Base-by-base conservation (phyloP, 2,329 filamentous ascomycete species). In the Malbranchea zuffiana region DNA sequence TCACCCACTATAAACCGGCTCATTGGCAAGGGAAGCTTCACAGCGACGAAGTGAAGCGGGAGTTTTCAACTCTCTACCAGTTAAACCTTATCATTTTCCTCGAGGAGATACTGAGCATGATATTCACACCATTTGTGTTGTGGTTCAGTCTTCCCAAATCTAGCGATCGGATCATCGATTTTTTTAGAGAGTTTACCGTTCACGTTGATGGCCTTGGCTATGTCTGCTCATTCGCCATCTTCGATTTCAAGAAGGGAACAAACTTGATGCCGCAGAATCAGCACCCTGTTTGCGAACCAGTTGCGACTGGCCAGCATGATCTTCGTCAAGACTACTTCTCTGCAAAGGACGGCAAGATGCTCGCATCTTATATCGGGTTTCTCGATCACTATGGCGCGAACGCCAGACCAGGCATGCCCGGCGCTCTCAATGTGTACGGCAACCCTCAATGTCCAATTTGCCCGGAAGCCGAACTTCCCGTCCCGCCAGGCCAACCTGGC, bases 271-370 rank as follows among this genome's bases (percentile, higher is more conserved):
- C 61, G n/a, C 32, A 27, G n/a, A 18, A 24, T 31, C 27, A 13
- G 5, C 17, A 48, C 43, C 24, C 61, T 59, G 7, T 61, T 47
- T 42, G 58, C 47, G 60, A 61, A 41, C 47, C 59, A 49, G 50
- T 46, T 19, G 53, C 51, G 5, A 49, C 53, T 41, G 42, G 56
- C 47, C 37, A 57, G 50, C 45, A 69, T n/a, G 81, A 86, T 54
- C 72, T 86, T 6, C 77, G 90, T 7, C 83, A 90, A 41, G 87
- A 95, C 49, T 96, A 96, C 56, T 96, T 90, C 54, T 78, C 84
- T 15, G 85, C 86, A 6, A 95, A 95, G 54, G 87, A 98, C 52
- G 84, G 87, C 44, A 98, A 98, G 64, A 94, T 98, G 84, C 80
- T 90, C n/a, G 83, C 86, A 11, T 96, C 88, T 0, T 90, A 95